These are phyloP conservation scores for Botrytis tulipae DNA, from an alignment of 2,329 filamentous ascomycete genomes.

Conservation along the genomic window DNA sequence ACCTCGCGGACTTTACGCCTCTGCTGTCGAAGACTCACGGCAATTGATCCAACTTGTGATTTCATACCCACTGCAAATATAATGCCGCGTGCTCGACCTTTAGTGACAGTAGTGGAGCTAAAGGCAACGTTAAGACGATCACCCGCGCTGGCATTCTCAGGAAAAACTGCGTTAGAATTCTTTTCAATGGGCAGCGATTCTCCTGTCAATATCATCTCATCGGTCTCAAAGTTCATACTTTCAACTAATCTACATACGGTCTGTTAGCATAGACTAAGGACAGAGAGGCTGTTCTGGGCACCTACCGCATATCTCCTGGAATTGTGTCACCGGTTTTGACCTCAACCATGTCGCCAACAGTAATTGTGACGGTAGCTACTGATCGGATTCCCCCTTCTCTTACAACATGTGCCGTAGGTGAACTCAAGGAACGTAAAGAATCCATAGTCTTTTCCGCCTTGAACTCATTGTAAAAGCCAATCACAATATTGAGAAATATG, in stretches of 20 bases:
- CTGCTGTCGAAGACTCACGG: slow-evolving; percentile 55
- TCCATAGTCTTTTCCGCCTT: slow-evolving; percentile 54
- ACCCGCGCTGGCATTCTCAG: slow-evolving; percentile 42
- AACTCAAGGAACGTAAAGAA: slow-evolving; percentile 49
- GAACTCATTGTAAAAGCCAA: slow-evolving; percentile 56
- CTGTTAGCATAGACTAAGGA: slow-evolving; percentile 21
- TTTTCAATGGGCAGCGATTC: slow-evolving; percentile 60
- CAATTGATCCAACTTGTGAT: slow-evolving; percentile 65
- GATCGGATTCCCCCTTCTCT: slow-evolving; percentile 50
- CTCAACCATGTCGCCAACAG: slow-evolving; percentile 57
- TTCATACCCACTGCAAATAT: slow-evolving; percentile 59
- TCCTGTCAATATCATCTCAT: slow-evolving; percentile 62
- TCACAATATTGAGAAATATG: slow-evolving; percentile 56
- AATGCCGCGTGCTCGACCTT: slow-evolving; percentile 59
- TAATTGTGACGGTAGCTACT: slow-evolving; percentile 53
- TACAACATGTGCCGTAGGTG: slow-evolving; percentile 50
- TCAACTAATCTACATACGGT: slow-evolving; percentile 44
- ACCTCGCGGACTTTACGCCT: slow-evolving; percentile 47
- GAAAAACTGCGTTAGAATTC: slow-evolving; percentile 49
- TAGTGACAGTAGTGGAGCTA: slow-evolving; percentile 60
- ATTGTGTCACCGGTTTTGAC: slow-evolving; percentile 49
- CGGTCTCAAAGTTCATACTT: slow-evolving; percentile 55
- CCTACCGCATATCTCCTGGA: slow-evolving; percentile 43
- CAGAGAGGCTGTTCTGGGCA: not conserved
- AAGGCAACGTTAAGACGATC: slow-evolving; percentile 62